Conservation (phyloP, 257 asterid genomes). For the Rubia yunnanensis region DNA sequence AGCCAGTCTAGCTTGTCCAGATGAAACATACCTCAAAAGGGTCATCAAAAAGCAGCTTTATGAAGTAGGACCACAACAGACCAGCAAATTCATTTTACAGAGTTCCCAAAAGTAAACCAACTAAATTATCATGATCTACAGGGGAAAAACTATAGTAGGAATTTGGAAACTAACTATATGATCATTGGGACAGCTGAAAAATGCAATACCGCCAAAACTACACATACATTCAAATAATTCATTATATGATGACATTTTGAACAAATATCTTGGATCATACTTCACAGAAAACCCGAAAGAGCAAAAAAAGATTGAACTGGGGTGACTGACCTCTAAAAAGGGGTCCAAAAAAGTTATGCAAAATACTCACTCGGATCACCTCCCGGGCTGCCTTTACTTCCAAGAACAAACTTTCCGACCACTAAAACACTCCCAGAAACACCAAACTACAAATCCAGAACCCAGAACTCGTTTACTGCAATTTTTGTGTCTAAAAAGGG, state of each 20-base stretch:
- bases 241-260: not conserved
- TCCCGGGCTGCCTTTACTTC: conserved; percentile 17
- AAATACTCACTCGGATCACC: conserved; percentile 19
- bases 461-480: conserved; percentile 7
- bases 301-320: not conserved
- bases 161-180: conserved; percentile 7
- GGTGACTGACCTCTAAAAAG: conserved; percentile 26
- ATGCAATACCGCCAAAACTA: conserved; percentile 1
- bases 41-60: not conserved
- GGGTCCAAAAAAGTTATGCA: conserved; percentile 24
- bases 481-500: not conserved
- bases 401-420: conserved; percentile 16
- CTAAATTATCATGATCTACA: conserved; percentile 8
- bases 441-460: conserved; percentile 22
- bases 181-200: not conserved
- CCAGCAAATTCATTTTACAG: conserved; percentile 1
- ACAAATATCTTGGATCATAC: conserved; percentile 1
- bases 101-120: conserved; percentile 2
- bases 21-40: conserved; percentile 7
- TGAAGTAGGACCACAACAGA: conserved; percentile 8
- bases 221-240: not conserved
- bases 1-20: not conserved
- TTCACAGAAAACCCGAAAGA: not conserved
- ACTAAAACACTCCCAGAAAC: conserved; percentile 11
- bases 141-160: conserved; percentile 2